phyloP scores from a whole-genome alignment of 257 asterid species.

The Ballota nigra region DNA sequence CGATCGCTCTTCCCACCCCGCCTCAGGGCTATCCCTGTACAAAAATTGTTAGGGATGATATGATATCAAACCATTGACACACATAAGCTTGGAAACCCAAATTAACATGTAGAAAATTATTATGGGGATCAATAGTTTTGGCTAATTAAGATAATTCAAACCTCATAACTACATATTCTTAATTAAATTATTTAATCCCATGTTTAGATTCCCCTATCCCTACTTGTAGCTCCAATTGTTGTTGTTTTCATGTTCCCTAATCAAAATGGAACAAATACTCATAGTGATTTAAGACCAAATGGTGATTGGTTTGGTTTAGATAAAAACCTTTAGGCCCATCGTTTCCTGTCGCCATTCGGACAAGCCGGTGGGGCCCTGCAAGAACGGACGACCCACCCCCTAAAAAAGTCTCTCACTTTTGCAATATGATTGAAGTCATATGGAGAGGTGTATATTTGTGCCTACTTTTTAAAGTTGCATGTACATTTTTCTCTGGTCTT shows the following conservation, averaged over 20 bases:
- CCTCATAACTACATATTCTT: not conserved
- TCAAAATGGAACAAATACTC: not conserved
- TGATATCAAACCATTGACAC: too few species aligned
- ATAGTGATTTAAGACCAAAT: conserved; percentile 22
- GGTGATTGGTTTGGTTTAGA: conserved; percentile 47
- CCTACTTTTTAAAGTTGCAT: conserved; percentile 24
- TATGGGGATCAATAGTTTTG: not conserved
- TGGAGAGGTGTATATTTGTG: conserved; percentile 25
- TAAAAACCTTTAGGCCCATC: conserved; percentile 71
- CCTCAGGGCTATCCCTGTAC: too few species aligned
- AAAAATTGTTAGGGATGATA: too few species aligned
- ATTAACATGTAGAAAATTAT: not conserved
- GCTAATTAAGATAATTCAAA: not conserved
- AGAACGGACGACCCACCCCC: conserved; percentile 33
- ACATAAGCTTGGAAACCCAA: too few species aligned
- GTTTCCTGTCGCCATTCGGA: conserved; percentile 51
- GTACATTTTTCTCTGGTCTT: not conserved
- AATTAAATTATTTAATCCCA: conserved; percentile 12
- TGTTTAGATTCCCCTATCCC: conserved; percentile 26
- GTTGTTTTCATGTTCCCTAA: conserved; percentile 40
- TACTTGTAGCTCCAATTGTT: not conserved
- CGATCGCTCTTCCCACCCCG: too few species aligned
- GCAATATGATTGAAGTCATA: conserved; percentile 41
- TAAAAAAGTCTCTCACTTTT: conserved; percentile 33
- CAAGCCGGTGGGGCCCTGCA: conserved; percentile 46